Evolutionary conservation across 495 filamentous ascomycete genomes (phyloP), one percentile per base, ranked within the genome.

Genomic region (Tuber calosporum): DNA sequence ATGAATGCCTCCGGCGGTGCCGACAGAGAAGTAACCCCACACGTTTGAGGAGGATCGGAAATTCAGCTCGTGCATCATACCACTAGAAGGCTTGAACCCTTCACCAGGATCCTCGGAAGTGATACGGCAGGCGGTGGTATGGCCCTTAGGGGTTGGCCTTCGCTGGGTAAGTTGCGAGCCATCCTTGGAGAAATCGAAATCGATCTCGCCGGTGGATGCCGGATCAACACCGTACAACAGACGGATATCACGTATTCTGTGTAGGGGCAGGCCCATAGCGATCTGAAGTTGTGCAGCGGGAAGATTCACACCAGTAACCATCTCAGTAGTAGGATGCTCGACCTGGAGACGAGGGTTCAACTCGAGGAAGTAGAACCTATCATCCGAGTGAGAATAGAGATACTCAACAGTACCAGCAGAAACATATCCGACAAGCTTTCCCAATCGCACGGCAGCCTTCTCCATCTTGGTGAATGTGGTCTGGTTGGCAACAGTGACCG

Each of bases 21-120:
- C 92, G 83, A 99, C 95, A 42, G 95, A 99, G 89, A 99, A 99
- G 84, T 99, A 99, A 87, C 95, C 95, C 95, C 95, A 99, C 53
- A 97, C 95, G 80, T 99, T 99, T 66, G 95, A 97, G 79, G 94
- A 97, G 85, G 90, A 93, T 74, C 95, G 88, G 90, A 99, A 99
- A 86, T 99, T 99, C 79, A 99, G 86, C 82, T 99, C 95, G 85
- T 97, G 95, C 90, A 99, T 95, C 74, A 93, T 96, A 88, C 95
- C 95, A 81, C 93, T 94, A 34, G 95, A 99, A 71, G 95, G 95
- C 87, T 99, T 99, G 89, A 99, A 99, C 41, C 95, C 95, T 87
- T 99, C 95, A 76, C 94, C 95, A 22, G 95, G 95, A 83, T 99
- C 95, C 84, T 99, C 95, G 2, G 96, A 99, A 39, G 95, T 99